Conservation (phyloP, 2,329 filamentous ascomycete species). For the Hypoxylon sp. region DNA sequence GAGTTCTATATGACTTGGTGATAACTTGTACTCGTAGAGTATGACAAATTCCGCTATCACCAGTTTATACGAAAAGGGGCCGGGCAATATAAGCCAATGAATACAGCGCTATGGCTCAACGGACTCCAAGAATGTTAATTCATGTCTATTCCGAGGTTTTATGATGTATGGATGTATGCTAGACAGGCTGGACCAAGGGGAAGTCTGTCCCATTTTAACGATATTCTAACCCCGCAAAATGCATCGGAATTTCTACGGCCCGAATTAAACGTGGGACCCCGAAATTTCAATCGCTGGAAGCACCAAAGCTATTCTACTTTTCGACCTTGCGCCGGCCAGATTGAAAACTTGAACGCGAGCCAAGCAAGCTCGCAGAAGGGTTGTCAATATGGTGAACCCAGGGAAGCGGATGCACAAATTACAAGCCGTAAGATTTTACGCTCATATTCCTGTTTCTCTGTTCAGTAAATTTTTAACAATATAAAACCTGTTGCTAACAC, state of each 20-base stretch:
- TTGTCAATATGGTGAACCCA: constrained; percentile 56
- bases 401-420: constrained; percentile 56
- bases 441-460: neutral
- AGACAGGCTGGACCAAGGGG: no score
- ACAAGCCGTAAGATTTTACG: constrained; percentile 50
- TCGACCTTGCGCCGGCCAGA: constrained; percentile 32
- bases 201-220: neutral
- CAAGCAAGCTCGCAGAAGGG: constrained; percentile 46
- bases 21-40: no score
- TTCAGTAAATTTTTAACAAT: neutral
- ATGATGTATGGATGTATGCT: neutral
- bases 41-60: no score
- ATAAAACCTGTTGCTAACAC: constrained; percentile 46
- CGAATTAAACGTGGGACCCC: constrained; percentile 23
- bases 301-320: constrained; percentile 15
- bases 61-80: no score
- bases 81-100: no score
- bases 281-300: constrained; percentile 36
- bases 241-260: constrained; percentile 28
- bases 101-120: no score
- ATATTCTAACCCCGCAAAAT: constrained; percentile 14
- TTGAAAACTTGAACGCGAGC: constrained; percentile 44
- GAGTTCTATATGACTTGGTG: no score
- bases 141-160: no score
- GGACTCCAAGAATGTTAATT: no score